Percentiles rank a stretch among this genome's conserved stretches.
Conservation (phyloP, 2,329 filamentous ascomycete species). For the Paramyrothecium sp. region DNA sequence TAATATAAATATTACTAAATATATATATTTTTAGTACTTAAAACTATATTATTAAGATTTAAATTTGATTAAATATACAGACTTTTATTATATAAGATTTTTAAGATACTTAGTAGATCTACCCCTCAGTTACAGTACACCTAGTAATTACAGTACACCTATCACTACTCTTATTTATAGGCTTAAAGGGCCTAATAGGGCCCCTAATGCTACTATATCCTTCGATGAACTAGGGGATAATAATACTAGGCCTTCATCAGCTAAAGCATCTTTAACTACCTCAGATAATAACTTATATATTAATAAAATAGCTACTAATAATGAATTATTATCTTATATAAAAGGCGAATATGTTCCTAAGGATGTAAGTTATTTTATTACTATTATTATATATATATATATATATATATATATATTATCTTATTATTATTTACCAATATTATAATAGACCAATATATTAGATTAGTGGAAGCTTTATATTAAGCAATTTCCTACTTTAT, state of each 20-base stretch:
- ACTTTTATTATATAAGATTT: background rate
- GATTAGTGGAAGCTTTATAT: background rate
- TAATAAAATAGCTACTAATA: background rate
- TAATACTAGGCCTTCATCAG: too few relatives aligned
- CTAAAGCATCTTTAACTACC: too few relatives aligned
- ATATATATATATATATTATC: constrained; percentile 1
- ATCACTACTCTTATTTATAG: background rate
- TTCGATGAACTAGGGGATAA: too few relatives aligned
- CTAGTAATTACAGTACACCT: background rate
- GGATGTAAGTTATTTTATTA: too few relatives aligned
- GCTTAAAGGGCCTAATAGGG: background rate
- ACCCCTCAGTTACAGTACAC: too few relatives aligned
- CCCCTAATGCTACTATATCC: too few relatives aligned
- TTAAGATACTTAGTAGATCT: background rate
- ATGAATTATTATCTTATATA: background rate
- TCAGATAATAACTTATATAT: too few relatives aligned
- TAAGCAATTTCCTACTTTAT: background rate
- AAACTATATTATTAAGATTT: background rate
- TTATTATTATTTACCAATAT: background rate
- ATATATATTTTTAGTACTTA: background rate
- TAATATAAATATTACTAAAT: too few relatives aligned
- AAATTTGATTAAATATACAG: background rate
- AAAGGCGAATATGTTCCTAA: background rate
- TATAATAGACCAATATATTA: background rate
- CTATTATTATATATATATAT: background rate